Base-by-base conservation (phyloP, 176 grass and related monocot genomes). In the Thinopyrum elongatum region DNA sequence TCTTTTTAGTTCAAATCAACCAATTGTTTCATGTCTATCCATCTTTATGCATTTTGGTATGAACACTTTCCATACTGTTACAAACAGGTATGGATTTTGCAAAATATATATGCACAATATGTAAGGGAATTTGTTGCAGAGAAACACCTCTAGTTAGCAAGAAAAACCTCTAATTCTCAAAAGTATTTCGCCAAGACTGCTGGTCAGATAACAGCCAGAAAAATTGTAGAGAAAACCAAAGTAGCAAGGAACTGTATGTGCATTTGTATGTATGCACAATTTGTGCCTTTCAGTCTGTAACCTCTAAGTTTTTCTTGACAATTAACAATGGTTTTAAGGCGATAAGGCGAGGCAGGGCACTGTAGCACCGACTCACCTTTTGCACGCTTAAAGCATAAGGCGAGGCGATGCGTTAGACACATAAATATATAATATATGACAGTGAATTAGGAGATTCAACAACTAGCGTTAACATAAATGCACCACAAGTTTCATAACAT, bases 1-100 rank as follows among this genome's bases (percentile, higher is more conserved):
- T 63, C 55, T 46, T 11, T 34, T 11, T 27, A 12, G 38, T 78
- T 62, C 34, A 25, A 55, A 63, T 28, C 39, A 74, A 65, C 36
- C 42, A 65, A 79, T 30, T 6, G 16, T 74, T 53, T 74, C 39
- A 22, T 23, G 38, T 19, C 35, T 49, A 47, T 21, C 34, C 55
- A n/a, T 76, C 17, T 64, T 84, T 84, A 28, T 83, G 22, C 22
- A 71, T 72, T 28, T 83, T 71, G 9, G 19, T 11, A 77, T 29
- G 16, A 26, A 17, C 28, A 77, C 6, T 30, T 62, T 30, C 35
- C 57, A 41, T 82, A 31, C 38, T 63, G 29, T 70, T 80, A 44
- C 41, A 65, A 78, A 76, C 1, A 10, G 46, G 27, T 77, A 63
- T 34, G 15, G 1, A 65, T 62, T 77, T 69, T 12, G 4, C 86